phyloP scores from a whole-genome alignment of 1,284 basidiomycete species.

The Ceratorhiza oryzae-sativae region DNA sequence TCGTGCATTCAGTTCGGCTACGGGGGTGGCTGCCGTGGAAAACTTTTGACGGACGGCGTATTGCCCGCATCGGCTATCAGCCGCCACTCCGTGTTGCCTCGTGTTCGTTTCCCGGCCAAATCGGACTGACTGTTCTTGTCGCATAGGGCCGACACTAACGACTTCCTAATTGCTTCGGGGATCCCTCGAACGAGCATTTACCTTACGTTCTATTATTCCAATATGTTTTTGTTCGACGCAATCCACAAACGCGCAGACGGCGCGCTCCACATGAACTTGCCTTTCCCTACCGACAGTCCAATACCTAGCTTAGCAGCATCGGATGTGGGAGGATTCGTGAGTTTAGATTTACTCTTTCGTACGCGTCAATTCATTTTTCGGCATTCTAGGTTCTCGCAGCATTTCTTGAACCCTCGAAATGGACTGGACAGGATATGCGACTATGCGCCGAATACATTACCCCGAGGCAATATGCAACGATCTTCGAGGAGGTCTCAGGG shows the following conservation, averaged over 20 bases:
- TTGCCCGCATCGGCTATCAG: background rate
- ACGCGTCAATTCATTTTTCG: background rate
- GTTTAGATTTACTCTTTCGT: background rate
- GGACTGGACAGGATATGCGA: constrained; percentile 29
- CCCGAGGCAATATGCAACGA: constrained; percentile 25
- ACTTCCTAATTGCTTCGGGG: constrained; percentile 9
- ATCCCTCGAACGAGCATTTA: constrained; percentile 28
- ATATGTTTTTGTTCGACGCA: constrained; percentile 30
- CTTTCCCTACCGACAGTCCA: constrained; percentile 29
- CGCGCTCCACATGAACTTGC: constrained; percentile 16
- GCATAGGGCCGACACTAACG: constrained; percentile 28
- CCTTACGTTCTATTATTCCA: constrained; percentile 27
- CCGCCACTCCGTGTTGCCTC: background rate
- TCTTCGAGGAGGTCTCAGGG: constrained; percentile 37
- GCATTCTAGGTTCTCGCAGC: constrained; percentile 8
- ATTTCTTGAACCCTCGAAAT: constrained; percentile 20
- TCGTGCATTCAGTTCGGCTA: background rate
- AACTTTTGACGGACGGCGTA: background rate
- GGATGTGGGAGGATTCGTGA: constrained; percentile 30
- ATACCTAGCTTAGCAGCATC: constrained; percentile 30
- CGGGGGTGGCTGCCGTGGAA: background rate
- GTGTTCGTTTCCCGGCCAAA: background rate
- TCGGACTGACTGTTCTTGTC: constrained; percentile 2
- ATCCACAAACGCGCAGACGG: constrained; percentile 24
- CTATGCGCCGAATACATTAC: constrained; percentile 31